Conservation (phyloP, 163 green algal species). For the Scenedesmus sp. region DNA sequence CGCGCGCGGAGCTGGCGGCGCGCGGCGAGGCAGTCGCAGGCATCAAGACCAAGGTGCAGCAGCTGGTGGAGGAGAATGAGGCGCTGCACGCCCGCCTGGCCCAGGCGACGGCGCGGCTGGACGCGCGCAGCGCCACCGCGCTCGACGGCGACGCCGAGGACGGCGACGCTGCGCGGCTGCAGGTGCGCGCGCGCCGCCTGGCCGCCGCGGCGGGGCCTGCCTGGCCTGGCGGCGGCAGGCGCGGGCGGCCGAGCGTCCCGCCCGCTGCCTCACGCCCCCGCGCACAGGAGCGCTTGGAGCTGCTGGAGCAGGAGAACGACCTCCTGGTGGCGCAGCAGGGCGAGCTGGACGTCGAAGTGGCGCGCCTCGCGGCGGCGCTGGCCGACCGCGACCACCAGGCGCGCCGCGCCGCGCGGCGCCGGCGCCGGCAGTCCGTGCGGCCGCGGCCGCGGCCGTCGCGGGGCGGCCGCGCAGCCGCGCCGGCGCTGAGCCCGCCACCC, state of each 20-base stretch:
- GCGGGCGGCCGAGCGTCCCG: too few relatives aligned
- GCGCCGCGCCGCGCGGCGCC: too few relatives aligned
- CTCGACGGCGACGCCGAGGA: too few relatives aligned
- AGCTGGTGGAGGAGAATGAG: conserved; percentile 62
- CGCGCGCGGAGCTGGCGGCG: conserved; percentile 45
- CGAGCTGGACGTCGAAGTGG: conserved; percentile 59
- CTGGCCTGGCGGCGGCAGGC: background rate
- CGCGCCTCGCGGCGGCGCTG: conserved; percentile 50
- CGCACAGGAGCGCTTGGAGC: conserved; percentile 46
- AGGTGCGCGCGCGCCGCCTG: conserved; percentile 22
- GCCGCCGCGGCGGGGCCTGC: background rate
- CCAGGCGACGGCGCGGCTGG: background rate
- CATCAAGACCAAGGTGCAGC: conserved; percentile 44
- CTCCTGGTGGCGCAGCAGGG: conserved; percentile 58
- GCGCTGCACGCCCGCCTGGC: conserved; percentile 42
- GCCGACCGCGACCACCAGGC: conserved; percentile 42
- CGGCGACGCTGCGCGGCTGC: conserved; percentile 30
- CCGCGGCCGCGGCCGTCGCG: too few relatives aligned
- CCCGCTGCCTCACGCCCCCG: too few relatives aligned
- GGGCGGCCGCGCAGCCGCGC: too few relatives aligned
- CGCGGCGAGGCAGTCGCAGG: conserved; percentile 34
- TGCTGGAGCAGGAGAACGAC: conserved; percentile 63
- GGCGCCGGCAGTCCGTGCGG: too few relatives aligned
- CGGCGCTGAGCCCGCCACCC: too few relatives aligned
- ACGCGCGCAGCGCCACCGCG: conserved; percentile 33